Evolutionary conservation across 495 filamentous ascomycete species (phyloP).

Genomic region (Cairneyella variabilis): DNA sequence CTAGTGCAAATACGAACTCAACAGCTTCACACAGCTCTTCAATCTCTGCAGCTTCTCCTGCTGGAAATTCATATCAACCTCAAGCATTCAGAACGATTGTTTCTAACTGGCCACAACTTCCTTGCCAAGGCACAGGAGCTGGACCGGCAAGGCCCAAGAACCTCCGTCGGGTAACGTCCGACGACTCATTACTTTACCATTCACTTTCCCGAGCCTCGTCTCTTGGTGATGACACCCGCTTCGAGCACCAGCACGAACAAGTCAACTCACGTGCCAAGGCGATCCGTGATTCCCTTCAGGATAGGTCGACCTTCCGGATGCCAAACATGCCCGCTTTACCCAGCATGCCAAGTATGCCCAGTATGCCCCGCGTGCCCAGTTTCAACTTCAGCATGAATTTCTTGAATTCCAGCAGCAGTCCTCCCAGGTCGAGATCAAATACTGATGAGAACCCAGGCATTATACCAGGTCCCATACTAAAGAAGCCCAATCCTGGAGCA

Average conservation of each 20-base stretch:
- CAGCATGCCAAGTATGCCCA: slow-evolving; percentile 22
- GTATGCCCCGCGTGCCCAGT: slow-evolving; percentile 35
- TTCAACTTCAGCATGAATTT: slow-evolving; percentile 43
- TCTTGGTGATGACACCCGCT: slow-evolving; percentile 81
- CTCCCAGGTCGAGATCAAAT: slow-evolving; percentile 31
- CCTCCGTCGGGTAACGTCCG: slow-evolving; percentile 64
- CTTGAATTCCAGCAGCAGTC: slow-evolving; percentile 22
- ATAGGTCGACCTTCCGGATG: slow-evolving; percentile 66
- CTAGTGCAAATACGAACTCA: background rate
- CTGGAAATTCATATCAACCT: background rate
- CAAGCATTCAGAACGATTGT: background rate
- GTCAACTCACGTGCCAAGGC: slow-evolving; percentile 88
- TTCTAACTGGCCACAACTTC: background rate
- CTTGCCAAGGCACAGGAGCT: background rate
- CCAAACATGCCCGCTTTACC: slow-evolving; percentile 58
- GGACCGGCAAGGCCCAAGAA: slow-evolving; percentile 2
- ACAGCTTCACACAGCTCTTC: slow-evolving; percentile 24
- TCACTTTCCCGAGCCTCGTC: slow-evolving; percentile 74
- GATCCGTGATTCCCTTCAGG: slow-evolving; percentile 81
- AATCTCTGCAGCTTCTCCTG: slow-evolving; percentile 21
- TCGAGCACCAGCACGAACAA: slow-evolving; percentile 70
- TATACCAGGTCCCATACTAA: slow-evolving; percentile 8
- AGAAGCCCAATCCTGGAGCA: background rate
- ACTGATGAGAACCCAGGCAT: slow-evolving; percentile 34
- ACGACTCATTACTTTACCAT: slow-evolving; percentile 67